A percentile compares a stretch with the other conserved stretches of the same genome.
Evolutionary conservation across 495 filamentous ascomycete genomes (phyloP).

Genomic region (Thermochaetoides thermophila): DNA sequence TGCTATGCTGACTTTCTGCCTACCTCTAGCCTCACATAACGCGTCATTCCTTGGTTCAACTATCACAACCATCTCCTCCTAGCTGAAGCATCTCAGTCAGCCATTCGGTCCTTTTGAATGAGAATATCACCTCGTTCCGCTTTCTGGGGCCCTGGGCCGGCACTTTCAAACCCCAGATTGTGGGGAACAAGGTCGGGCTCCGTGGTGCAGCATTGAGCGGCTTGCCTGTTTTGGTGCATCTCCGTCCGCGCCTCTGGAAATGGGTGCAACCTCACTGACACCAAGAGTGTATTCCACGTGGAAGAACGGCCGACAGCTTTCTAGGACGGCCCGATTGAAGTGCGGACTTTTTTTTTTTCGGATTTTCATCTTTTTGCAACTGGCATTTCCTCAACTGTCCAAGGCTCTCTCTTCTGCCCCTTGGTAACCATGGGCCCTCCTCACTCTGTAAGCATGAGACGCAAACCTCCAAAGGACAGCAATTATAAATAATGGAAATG

Average conservation of each 20-base stretch:
- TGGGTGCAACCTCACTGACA: not conserved
- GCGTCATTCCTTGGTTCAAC: too few relatives aligned
- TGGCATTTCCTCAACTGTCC: not conserved
- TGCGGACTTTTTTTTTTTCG: not conserved
- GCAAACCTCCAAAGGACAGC: too few relatives aligned
- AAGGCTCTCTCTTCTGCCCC: not conserved
- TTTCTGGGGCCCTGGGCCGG: conserved; percentile 5
- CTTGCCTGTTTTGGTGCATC: not conserved
- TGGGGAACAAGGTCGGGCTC: not conserved
- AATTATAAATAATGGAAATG: too few relatives aligned
- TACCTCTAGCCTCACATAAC: too few relatives aligned
- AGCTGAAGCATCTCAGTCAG: too few relatives aligned
- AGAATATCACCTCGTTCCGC: conserved; percentile 1
- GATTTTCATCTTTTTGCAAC: too few relatives aligned
- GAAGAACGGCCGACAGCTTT: not conserved
- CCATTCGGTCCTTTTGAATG: conserved; percentile 16
- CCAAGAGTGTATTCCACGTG: not conserved
- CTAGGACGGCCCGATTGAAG: conserved; percentile 5
- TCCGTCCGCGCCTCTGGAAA: not conserved
- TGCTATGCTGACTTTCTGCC: too few relatives aligned
- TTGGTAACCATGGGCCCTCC: too few relatives aligned
- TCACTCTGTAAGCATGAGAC: too few relatives aligned
- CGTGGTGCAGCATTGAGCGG: not conserved
- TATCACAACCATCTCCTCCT: too few relatives aligned
- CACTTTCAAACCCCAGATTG: conserved; percentile 1